Evolutionary conservation across 1,284 basidiomycete species (phyloP), one percentile per base, ranked within the genome.

Genomic region (Pascua sp.): DNA sequence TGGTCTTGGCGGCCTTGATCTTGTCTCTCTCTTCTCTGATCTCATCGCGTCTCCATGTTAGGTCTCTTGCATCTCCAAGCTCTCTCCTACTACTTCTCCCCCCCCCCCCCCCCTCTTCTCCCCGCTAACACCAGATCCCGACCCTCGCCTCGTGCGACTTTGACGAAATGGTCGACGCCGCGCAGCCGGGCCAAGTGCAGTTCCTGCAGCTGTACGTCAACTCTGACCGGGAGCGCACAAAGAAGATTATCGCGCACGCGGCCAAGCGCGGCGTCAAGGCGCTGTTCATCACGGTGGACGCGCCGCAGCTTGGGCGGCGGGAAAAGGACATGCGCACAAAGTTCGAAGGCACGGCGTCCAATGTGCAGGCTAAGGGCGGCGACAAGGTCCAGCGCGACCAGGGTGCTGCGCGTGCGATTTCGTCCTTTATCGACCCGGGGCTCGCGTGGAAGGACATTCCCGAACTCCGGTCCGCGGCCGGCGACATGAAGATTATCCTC

Each of bases 241-340:
- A 86, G 75, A 85, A 86, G 60, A 85, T 91, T 55, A 88, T 95
- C 5, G 84, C 87, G 62, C 89, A 91, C 64, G 92, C 92, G 3
- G 89, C 90, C 71, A 78, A 83, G 61, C 83, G 90, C 7, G 91
- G 91, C 11, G 83, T 94, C 75, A 92, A 92, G 74, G 81, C 77
- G 1, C 78, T 93, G 11, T 93, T 93, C 77, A 91, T 93, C 71
- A 95, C 91, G 1, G 91, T 95, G 36, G 91, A 96, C 72, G 91
- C 92, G 4, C 92, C 92, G 5, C 91, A 94, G 68, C 84, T 96
- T 16, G 92, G 91, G 51, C 83, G 91, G 24, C 83, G 91, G 56
- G 91, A 93, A 75, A 90, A 91, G 85, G 93, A 97, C 71, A 97
- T 97, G 94, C 82, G 94, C 42, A 89, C 89, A 83, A 95, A 93